Percentiles rank a stretch among this genome's conserved stretches.
Evolutionary conservation across 2,329 filamentous ascomycete genomes (phyloP).

Genomic region (Purpureocillium takamizusanense): DNA sequence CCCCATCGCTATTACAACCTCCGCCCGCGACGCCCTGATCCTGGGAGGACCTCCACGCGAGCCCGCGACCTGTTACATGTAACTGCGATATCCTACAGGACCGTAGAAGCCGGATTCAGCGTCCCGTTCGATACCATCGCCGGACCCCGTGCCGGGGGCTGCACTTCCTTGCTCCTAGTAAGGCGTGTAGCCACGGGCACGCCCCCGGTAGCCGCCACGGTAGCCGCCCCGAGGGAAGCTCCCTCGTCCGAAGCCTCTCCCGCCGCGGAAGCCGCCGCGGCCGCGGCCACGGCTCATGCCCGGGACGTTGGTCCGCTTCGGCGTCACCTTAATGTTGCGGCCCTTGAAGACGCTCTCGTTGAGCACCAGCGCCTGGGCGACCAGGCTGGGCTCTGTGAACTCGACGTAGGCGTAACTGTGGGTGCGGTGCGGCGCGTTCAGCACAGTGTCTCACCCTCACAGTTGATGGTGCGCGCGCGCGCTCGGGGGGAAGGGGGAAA

Average conservation of each 20-base stretch:
- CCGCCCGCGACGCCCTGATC: too few species aligned
- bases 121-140: constrained; percentile 9
- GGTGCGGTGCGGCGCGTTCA: neutral
- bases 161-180: constrained; percentile 42
- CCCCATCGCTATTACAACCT: too few species aligned
- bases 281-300: constrained; percentile 81
- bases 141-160: constrained; percentile 10
- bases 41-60: neutral
- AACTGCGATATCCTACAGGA: neutral
- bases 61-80: neutral
- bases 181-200: constrained; percentile 55
- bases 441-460: too few species aligned
- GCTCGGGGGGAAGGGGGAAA: neutral
- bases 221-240: constrained; percentile 46
- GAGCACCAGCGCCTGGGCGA: constrained; percentile 85
- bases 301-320: constrained; percentile 93
- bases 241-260: constrained; percentile 44
- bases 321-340: constrained; percentile 86
- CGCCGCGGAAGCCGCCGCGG: constrained; percentile 42
- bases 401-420: constrained; percentile 95
- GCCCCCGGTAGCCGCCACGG: constrained; percentile 57
- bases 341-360: constrained; percentile 96
- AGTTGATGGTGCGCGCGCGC: too few species aligned
- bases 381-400: constrained; percentile 87
- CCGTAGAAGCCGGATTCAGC: constrained; percentile 1